Conservation (phyloP, 495 filamentous ascomycete genomes). For the Daldinia loculata region DNA sequence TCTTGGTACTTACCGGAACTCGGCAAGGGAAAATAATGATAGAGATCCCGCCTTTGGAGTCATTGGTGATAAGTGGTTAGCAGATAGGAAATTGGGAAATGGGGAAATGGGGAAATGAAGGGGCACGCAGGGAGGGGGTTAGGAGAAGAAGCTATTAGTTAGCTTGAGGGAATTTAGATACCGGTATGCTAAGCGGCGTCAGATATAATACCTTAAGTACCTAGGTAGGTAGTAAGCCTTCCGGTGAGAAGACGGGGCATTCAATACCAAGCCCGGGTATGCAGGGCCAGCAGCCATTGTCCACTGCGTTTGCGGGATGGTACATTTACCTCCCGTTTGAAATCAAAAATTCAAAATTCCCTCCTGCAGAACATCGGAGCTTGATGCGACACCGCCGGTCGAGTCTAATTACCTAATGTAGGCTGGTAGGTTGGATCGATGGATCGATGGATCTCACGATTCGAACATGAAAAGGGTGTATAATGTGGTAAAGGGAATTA, state of each 20-base stretch:
- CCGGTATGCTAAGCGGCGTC: conserved; percentile 33
- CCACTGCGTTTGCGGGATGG: conserved; percentile 21
- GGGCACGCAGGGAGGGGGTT: conserved; percentile 10
- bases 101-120: conserved; percentile 19
- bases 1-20: conserved; percentile 33
- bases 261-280: conserved; percentile 33
- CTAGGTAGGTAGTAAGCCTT: conserved; percentile 29
- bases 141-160: conserved; percentile 18
- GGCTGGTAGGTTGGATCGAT: background rate
- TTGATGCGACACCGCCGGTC: conserved; percentile 12
- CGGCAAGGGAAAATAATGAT: conserved; percentile 11
- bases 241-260: conserved; percentile 25
- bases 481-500: background rate
- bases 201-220: conserved; percentile 22
- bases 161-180: conserved; percentile 38
- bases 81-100: background rate
- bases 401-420: background rate
- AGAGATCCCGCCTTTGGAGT: conserved; percentile 15
- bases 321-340: conserved; percentile 16
- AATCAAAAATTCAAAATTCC: background rate
- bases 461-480: conserved; percentile 15
- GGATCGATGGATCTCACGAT: conserved; percentile 4
- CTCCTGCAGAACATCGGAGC: conserved; percentile 29
- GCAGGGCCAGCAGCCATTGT: conserved; percentile 18
- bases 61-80: background rate